Base-by-base conservation (phyloP, 352 stramenopile species). In the Pythium scleroteichum region DNA sequence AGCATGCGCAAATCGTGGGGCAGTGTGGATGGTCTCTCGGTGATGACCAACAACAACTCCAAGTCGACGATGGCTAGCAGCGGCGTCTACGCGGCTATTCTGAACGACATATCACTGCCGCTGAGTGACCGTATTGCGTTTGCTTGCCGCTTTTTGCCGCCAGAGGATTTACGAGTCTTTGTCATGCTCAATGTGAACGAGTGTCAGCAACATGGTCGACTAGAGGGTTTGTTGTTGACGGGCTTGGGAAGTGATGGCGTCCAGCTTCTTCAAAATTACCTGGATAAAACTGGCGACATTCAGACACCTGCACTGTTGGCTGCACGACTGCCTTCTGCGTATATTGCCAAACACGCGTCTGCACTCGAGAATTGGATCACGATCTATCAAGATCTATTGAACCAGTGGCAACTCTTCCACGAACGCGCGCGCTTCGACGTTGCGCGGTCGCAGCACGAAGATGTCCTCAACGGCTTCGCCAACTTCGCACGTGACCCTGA, bases 321-420 rank as follows among this genome's bases (percentile, higher is more conserved):
- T 22, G 88, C 84, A 4, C 82, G 85, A 8, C 60, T 92, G 17
- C 83, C 85, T 1, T 66, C 76, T 16, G 69, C 74, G 0, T 69
- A 85, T 24, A 68, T 89, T 17, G 53, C 82, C 47, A 87, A 96
- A 55, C 64, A 69, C 49, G 65, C 66, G 54, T 72, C 84, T 4
- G 44, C 48, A 10, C 76, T 92, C 32, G 69, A 75, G 23, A 87
- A 94, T 56, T 98, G 93, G 93, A 83, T 98, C 44, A 78, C 94
- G 32, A 87, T 80, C 26, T 98, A 98, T 64, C 85, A 96, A 33
- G 75, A 93, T 17, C 66, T 98, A 40, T 75, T 98, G 2, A 98
- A 98, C 62, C 88, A 89, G 26, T 97, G 88, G 79, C 91, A 97
- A 69, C 89, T 98, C 46, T 98, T 96, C 76, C 88, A 98, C 53